Evolutionary conservation across 495 filamentous ascomycete genomes (phyloP).

Genomic region (Penicillium mononematosum): DNA sequence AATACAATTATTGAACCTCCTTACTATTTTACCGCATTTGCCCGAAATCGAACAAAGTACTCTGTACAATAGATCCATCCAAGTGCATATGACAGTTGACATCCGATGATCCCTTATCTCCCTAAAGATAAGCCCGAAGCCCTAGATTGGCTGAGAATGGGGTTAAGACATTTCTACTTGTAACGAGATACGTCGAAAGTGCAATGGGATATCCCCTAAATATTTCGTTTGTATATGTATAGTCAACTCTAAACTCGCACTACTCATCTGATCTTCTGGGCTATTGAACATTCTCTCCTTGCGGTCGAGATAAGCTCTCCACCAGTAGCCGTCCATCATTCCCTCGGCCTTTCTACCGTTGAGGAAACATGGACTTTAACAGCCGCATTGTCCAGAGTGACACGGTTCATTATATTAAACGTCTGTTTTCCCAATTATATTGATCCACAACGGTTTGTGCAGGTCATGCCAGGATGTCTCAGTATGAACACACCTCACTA

Average conservation of each 20-base stretch:
- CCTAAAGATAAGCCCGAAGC: conserved; percentile 18
- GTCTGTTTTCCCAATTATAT: neutral
- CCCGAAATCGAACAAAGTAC: neutral
- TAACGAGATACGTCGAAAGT: too few relatives aligned
- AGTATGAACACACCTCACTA: conserved; percentile 40
- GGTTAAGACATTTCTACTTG: too few relatives aligned
- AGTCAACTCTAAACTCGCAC: neutral
- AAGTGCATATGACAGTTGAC: conserved; percentile 2
- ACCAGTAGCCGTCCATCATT: conserved; percentile 14
- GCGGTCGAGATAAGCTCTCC: conserved; percentile 37
- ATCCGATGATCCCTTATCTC: conserved; percentile 6
- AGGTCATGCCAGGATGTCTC: conserved; percentile 28
- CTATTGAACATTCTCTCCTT: conserved; percentile 26
- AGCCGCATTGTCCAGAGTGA: conserved; percentile 1
- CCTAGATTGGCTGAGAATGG: conserved; percentile 17
- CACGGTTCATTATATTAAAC: conserved; percentile 4
- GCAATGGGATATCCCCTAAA: too few relatives aligned
- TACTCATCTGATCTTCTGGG: conserved; percentile 3
- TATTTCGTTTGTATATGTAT: too few relatives aligned
- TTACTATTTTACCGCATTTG: conserved; percentile 1
- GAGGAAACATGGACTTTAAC: neutral
- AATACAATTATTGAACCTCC: conserved; percentile 7
- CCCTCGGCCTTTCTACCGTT: neutral
- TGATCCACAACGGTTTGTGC: conserved; percentile 19
- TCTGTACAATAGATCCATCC: too few relatives aligned